These are phyloP conservation scores for Melampsora larici-populina DNA, from an alignment of 1,284 basidiomycete species.

Conservation along the genomic window DNA sequence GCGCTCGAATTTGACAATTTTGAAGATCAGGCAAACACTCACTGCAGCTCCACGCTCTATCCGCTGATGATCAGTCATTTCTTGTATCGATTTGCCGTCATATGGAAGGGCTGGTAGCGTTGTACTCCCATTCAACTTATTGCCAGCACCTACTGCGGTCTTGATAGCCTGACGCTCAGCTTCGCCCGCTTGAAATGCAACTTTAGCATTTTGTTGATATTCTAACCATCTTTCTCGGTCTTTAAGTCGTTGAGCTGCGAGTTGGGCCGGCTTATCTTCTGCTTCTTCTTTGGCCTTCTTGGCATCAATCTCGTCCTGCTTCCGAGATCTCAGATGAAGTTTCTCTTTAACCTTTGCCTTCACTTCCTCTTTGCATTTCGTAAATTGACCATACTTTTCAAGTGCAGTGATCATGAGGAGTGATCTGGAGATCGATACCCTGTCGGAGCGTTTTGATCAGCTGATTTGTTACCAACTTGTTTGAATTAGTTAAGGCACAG, in stretches of 20 bases:
- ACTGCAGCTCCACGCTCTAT: slow-evolving; percentile 48
- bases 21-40: background rate
- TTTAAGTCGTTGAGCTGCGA: background rate
- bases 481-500: background rate
- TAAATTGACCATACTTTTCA: slow-evolving; percentile 52
- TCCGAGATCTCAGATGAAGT: slow-evolving; percentile 45
- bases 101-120: slow-evolving; percentile 41
- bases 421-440: slow-evolving; percentile 45
- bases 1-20: background rate
- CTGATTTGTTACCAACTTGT: background rate
- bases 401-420: slow-evolving; percentile 50
- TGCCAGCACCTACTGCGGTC: background rate
- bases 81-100: slow-evolving; percentile 47
- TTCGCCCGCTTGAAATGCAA: slow-evolving; percentile 22
- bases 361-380: slow-evolving; percentile 52
- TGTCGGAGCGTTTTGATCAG: background rate
- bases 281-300: slow-evolving; percentile 23
- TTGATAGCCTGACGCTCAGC: slow-evolving; percentile 19
- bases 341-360: slow-evolving; percentile 44
- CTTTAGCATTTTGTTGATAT: slow-evolving; percentile 19
- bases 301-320: slow-evolving; percentile 22
- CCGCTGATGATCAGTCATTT: slow-evolving; percentile 48
- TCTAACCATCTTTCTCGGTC: slow-evolving; percentile 24
- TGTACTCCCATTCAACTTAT: background rate
- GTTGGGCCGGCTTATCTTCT: slow-evolving; percentile 15